A percentile compares a stretch with the other conserved stretches of the same genome.
Conservation (phyloP, 129 eudicot genomes). For the Erigeron canadensis region DNA sequence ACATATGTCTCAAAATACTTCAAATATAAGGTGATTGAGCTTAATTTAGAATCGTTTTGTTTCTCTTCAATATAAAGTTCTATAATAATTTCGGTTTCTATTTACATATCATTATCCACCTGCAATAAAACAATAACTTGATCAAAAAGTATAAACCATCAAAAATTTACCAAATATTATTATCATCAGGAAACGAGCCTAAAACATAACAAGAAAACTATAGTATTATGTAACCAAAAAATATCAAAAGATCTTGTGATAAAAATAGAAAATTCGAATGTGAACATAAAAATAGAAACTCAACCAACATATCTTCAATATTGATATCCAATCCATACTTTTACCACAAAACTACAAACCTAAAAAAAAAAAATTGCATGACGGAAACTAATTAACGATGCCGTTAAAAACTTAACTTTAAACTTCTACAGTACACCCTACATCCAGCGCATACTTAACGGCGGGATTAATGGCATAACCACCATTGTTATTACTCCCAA, state of each 20-base stretch:
- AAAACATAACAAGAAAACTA: background rate
- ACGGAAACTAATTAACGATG: slow-evolving; percentile 15
- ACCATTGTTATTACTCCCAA: slow-evolving; percentile 32
- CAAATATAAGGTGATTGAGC: no score
- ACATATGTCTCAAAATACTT: no score
- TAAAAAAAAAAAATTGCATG: slow-evolving; percentile 9
- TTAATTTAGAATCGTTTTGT: no score
- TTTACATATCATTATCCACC: no score
- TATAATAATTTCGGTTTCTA: no score
- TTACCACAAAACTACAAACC: slow-evolving; percentile 20
- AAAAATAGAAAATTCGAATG: slow-evolving; percentile 4
- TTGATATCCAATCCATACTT: slow-evolving; percentile 16
- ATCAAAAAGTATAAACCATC: no score
- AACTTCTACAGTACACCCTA: slow-evolving; percentile 58
- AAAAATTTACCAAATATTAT: no score
- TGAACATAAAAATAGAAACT: slow-evolving; percentile 17
- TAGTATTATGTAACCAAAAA: slow-evolving; percentile 10
- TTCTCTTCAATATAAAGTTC: no score
- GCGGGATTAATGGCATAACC: slow-evolving; percentile 46
- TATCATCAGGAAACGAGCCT: no score
- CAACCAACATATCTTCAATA: slow-evolving; percentile 18
- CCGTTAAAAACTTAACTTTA: slow-evolving; percentile 16
- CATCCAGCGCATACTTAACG: slow-evolving; percentile 55
- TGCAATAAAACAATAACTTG: no score
- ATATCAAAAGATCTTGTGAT: background rate